Conservation (phyloP, 495 filamentous ascomycete genomes). For the Podospora anserina region DNA sequence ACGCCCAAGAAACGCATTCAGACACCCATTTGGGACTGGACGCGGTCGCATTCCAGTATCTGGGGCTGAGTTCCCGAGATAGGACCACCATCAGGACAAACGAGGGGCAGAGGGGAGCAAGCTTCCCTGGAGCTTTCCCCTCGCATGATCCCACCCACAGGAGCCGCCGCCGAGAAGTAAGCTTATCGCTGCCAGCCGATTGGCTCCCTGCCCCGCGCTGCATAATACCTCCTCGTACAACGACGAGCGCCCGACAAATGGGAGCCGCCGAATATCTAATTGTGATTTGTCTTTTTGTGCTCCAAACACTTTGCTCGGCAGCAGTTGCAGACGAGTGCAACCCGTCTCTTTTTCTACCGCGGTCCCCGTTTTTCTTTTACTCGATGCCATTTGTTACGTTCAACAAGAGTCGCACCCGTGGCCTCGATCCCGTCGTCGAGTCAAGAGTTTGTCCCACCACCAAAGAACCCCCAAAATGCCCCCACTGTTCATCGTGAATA, state of each 20-base stretch:
- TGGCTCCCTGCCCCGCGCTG: neutral
- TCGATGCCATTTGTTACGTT: neutral
- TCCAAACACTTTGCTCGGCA: slow-evolving; percentile 3
- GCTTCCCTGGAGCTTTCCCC: neutral
- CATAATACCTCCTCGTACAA: slow-evolving; percentile 13
- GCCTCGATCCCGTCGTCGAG: neutral
- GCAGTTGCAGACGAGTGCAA: neutral
- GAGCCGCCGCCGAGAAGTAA: slow-evolving; percentile 4
- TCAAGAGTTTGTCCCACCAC: neutral
- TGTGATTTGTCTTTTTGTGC: slow-evolving; percentile 9
- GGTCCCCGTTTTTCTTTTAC: neutral
- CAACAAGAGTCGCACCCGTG: neutral
- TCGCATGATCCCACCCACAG: slow-evolving; percentile 9
- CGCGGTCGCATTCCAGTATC: slow-evolving; percentile 9
- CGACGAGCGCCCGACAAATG: slow-evolving; percentile 1
- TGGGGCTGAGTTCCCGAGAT: slow-evolving; percentile 12
- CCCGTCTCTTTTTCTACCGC: neutral
- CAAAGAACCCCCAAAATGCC: neutral
- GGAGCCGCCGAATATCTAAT: slow-evolving; percentile 5
- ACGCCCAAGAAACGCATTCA: neutral
- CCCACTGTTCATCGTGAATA: neutral
- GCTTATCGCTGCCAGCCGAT: slow-evolving; percentile 12
- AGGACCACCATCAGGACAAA: neutral
- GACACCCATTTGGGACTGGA: neutral
- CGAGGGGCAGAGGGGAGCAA: neutral